phyloP scores from a whole-genome alignment of 2,329 filamentous ascomycete species.

The Penicillium sp. region DNA sequence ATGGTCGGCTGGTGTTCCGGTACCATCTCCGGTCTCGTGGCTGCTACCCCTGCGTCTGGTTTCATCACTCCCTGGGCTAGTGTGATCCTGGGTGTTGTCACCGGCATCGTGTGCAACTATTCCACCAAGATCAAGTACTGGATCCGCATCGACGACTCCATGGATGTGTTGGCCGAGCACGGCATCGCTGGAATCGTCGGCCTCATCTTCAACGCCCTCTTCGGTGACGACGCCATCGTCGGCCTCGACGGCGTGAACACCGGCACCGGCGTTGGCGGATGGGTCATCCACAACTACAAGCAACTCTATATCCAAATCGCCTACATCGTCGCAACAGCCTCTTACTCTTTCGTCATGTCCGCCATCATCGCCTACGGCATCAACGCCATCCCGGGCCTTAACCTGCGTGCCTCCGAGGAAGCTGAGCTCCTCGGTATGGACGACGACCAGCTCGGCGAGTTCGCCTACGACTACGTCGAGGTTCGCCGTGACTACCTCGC shows the following conservation, averaged over 20 bases:
- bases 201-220: conserved; percentile 74
- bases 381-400: conserved; percentile 69
- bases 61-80: conserved; percentile 69
- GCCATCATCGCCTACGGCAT: conserved; percentile 68
- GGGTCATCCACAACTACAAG: conserved; percentile 68
- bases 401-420: conserved; percentile 64
- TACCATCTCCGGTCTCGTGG: conserved; percentile 80
- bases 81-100: conserved; percentile 59
- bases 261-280: conserved; percentile 56
- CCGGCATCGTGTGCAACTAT: conserved; percentile 74
- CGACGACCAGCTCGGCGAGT: conserved; percentile 52
- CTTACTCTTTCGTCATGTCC: conserved; percentile 66
- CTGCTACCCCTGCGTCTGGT: conserved; percentile 80
- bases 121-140: conserved; percentile 78
- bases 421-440: conserved; percentile 67
- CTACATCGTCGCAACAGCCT: conserved; percentile 63
- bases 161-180: conserved; percentile 91
- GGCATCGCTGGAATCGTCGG: conserved; percentile 79
- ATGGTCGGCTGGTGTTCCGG: conserved; percentile 93
- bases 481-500: conserved; percentile 52
- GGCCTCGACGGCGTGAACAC: conserved; percentile 66
- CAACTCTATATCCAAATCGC: conserved; percentile 71
- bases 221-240: conserved; percentile 72
- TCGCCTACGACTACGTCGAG: conserved; percentile 54
- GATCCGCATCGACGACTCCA: conserved; percentile 79